Percentiles rank a stretch among this genome's conserved stretches.
Conservation (phyloP, 352 stramenopile species). For the Heterotrichella gracilis region DNA sequence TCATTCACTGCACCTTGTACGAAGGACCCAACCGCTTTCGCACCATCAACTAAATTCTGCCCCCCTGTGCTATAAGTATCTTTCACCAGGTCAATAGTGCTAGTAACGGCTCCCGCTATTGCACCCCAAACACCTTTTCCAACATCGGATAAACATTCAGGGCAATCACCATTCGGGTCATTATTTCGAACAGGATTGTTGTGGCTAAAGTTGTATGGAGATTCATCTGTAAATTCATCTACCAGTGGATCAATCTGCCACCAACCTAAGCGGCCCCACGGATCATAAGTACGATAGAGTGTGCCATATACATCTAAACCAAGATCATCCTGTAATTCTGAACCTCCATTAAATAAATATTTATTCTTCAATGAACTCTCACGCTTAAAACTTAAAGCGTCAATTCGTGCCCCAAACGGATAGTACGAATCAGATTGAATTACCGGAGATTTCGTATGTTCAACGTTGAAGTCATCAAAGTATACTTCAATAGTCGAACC, state of each 20-base stretch:
- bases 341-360: not conserved
- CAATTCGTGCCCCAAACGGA: not conserved
- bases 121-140: too few relatives aligned
- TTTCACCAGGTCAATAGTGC: too few relatives aligned
- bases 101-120: too few relatives aligned
- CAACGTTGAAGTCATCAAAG: not conserved
- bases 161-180: not conserved
- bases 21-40: too few relatives aligned
- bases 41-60: too few relatives aligned
- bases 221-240: not conserved
- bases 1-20: too few relatives aligned
- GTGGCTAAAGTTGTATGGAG: not conserved
- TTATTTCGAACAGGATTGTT: not conserved
- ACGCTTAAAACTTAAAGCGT: not conserved
- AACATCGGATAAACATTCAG: too few relatives aligned
- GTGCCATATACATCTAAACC: too few relatives aligned
- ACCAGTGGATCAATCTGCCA: slow-evolving; percentile 4
- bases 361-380: not conserved
- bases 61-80: too few relatives aligned
- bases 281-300: too few relatives aligned
- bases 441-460: not conserved
- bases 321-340: not conserved
- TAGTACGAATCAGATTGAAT: not conserved
- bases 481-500: not conserved
- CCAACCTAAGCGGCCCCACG: too few relatives aligned